Base-by-base conservation (phyloP, 2,329 filamentous ascomycete genomes). In the Drechslerella coelobrocha region DNA sequence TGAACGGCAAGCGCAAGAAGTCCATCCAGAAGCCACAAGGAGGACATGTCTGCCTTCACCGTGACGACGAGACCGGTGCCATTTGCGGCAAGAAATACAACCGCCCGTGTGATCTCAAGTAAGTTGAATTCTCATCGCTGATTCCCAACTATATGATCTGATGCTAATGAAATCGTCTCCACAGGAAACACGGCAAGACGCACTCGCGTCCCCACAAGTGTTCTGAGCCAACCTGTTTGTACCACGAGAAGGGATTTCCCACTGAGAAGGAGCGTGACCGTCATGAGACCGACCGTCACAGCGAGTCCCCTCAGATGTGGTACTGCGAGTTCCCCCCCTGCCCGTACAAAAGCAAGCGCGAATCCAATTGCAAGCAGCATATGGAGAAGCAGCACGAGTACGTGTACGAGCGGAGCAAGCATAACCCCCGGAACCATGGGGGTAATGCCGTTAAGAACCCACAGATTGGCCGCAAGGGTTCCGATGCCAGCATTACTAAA, bases 191-290 rank as follows among this genome's bases (percentile, higher is more conserved):
- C 80, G 90, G 96, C 81, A 99, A 97, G 83, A 97, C 93, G 0
- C 94, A 99, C 79, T 92, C 91, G 61, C 90, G 94, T 34, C 94
- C 93, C 8, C 97, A 90, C 89, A 99, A 99, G 82, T 99, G 94
- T 80, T 85, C 87, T 5, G 83, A 90, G 21, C 77, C 84, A 41
- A 87, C 85, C 48, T 97, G 94, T 89, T 96, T 95, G 78, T 97
- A 96, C 79, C 87, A 90, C 78, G 85, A 89, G 31, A 87, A 90
- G 75, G 94, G 94, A 53, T 97, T 93, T 90, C 93, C 94, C 2
- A 97, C 94, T 0, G 92, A 97, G 81, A 97, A 99, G 81, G 94
- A 97, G 81, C 90, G 92, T 80, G 92, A 96, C 76, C 90, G 94
- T 57, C 94, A 99, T 79, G 85, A 91, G 80, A 97, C 97, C 79